Percentiles rank a stretch among this genome's conserved stretches.
Conservation (phyloP, 345 rosid genomes). For the Hibiscus tridactylites region DNA sequence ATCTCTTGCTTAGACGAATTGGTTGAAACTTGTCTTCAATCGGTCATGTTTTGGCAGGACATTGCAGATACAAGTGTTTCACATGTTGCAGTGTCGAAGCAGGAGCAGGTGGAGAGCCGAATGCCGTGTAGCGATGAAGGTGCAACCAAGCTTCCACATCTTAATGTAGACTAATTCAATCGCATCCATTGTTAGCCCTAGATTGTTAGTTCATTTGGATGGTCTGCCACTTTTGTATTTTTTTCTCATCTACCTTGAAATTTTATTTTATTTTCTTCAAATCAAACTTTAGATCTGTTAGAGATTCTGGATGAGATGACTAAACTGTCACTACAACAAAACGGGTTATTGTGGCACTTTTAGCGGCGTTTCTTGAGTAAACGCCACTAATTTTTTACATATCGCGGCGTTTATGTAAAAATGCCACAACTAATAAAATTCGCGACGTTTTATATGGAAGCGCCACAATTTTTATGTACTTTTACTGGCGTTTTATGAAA, state of each 20-base stretch:
- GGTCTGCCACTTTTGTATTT: not conserved
- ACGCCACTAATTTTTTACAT: no score
- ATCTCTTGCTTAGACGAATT: no score
- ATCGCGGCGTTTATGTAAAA: no score
- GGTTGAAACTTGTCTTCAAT: no score
- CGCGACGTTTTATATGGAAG: no score
- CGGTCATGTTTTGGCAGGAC: not conserved
- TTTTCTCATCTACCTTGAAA: not conserved
- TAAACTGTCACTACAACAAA: not conserved
- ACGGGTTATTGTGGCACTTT: no score
- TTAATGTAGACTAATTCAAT: constrained; percentile 3
- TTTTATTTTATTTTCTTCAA: not conserved
- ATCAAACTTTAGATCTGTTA: not conserved
- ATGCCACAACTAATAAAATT: no score
- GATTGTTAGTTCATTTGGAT: not conserved
- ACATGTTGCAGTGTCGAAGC: constrained; percentile 6
- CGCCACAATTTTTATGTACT: no score
- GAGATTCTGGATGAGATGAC: not conserved
- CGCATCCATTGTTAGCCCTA: not conserved
- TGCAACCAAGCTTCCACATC: constrained; percentile 11
- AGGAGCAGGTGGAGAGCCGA: constrained; percentile 14
- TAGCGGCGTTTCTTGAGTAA: no score
- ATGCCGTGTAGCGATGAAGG: constrained; percentile 20
- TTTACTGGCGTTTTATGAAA: no score
- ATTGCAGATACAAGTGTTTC: constrained; percentile 17